Base-by-base conservation (phyloP, 2,329 filamentous ascomycete genomes). In the Fusarium chuoi region DNA sequence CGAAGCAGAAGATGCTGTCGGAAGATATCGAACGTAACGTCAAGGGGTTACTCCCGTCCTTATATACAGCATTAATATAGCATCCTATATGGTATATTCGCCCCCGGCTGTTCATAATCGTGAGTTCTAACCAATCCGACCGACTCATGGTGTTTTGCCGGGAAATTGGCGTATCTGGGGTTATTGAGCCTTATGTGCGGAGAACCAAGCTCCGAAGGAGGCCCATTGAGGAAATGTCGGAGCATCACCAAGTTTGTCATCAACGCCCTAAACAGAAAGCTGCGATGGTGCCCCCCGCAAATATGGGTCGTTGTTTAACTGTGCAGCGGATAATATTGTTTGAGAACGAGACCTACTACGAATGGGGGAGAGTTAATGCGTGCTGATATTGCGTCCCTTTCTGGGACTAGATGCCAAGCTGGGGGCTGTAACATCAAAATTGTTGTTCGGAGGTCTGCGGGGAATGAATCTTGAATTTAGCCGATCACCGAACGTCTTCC, bases 151-250 rank as follows among this genome's bases (percentile, higher is more conserved):
- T 18, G 7, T 60, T 70, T 65, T 70, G 28, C 59, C 67, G 66
- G 52, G 5, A 39, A 38, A n/a, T 48, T 41, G 22, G 17, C 18
- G 35, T 30, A n/a, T 5, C 24, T 52, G 6, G 49, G 57, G 45
- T 52, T 22, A 20, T 22, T 17, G 30, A 49, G 39, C 41, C 30
- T 20, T 44, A 33, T 39, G 18, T 38, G 55, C 69, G 69, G 69
- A 71, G 68, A 55, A 62, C 52, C 56, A 71, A 68, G 56, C 61
- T 71, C 69, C 69, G 69, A 68, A 41, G 41, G 44, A 41, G 30
- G 15, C 69, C 63, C 14, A n/a, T 55, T 68, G 36, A 52, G 69
- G 69, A 71, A 71, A 71, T 54, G 17, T n/a, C 69, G 69, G 69
- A 71, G 55, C 56, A 52, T 71, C 48, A 24, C 68, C 49, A 52